Base-by-base conservation (phyloP, 768 basidiomycete species). In the Amanita rimosa region DNA sequence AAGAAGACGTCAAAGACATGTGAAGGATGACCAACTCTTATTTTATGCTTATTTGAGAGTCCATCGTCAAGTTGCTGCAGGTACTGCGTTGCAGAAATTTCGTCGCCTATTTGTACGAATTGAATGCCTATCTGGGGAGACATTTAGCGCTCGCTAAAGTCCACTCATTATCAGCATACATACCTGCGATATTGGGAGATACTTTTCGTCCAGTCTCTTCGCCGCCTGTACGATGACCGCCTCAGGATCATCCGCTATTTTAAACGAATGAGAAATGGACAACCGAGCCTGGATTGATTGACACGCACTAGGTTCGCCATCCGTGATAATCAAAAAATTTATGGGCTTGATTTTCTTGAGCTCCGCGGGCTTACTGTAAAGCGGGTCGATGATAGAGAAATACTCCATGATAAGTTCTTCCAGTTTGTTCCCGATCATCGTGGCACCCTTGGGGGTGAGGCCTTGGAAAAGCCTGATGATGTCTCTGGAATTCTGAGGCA, bases 21-120 rank as follows among this genome's bases (percentile, higher is more conserved):
- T 26, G 31, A 31, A 27, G 16, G 27, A 37, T 6, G 13, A 33
- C 47, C 5, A 53, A 77, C 76, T 29, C 79, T 67, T 14, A 79
- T 64, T 19, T 62, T 58, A 55, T 75, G 62, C 4, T 49, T 63
- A 1, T 52, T 53, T 10, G 67, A 55, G 31, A 87, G 62, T 9
- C 68, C 74, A 54, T 85, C 73, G 54, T 87, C 85, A 10, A 86
- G 66, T 47, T 74, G 64, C 48, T 67, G 59, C 39, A 78, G 67
- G 55, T 59, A 82, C 64, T 2, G 68, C 54, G 39, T 79, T 67
- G 51, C 58, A 39, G 44, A 54, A 31, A 49, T 58, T 55, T 58
- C 61, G 53, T 74, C 60, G 4, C 85, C 85, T 31, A 88, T 76
- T 60, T 87, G 85, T 1, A 88, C 73, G 44, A 88, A 83, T 53